Conservation (phyloP, 345 rosid genomes). For the Melaleuca quinquenervia region DNA sequence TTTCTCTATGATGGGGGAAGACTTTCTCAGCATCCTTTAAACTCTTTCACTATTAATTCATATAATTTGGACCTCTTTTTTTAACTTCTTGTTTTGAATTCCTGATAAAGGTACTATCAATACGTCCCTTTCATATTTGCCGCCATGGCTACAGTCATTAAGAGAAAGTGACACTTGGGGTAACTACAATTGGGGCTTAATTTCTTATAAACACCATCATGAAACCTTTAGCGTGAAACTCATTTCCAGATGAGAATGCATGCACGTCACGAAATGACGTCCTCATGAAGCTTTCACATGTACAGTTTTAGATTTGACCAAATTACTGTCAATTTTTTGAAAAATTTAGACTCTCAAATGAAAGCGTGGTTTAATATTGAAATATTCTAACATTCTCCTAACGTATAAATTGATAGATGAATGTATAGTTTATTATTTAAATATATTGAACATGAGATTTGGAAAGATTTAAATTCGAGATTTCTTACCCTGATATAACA, state of each 20-base stretch:
- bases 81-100: not conserved
- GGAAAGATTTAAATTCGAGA: no score
- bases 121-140: not conserved
- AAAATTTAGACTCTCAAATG: not conserved
- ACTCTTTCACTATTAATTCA: not conserved
- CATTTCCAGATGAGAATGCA: not conserved
- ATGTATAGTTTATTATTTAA: no score
- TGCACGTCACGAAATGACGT: not conserved
- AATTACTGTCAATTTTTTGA: fast-evolving
- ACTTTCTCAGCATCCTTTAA: not conserved
- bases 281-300: not conserved
- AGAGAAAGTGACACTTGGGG: not conserved
- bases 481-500: no score
- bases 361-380: no score
- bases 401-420: no score
- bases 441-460: no score
- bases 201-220: not conserved
- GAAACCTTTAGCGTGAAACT: not conserved
- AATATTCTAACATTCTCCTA: no score
- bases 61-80: not conserved
- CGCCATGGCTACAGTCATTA: not conserved
- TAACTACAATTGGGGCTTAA: not conserved
- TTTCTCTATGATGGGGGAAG: not conserved
- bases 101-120: not conserved
- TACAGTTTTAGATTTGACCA: not conserved